These are phyloP conservation scores for Elongisporangium anandrum DNA, from an alignment of 352 stramenopile genomes.

Conservation along the genomic window DNA sequence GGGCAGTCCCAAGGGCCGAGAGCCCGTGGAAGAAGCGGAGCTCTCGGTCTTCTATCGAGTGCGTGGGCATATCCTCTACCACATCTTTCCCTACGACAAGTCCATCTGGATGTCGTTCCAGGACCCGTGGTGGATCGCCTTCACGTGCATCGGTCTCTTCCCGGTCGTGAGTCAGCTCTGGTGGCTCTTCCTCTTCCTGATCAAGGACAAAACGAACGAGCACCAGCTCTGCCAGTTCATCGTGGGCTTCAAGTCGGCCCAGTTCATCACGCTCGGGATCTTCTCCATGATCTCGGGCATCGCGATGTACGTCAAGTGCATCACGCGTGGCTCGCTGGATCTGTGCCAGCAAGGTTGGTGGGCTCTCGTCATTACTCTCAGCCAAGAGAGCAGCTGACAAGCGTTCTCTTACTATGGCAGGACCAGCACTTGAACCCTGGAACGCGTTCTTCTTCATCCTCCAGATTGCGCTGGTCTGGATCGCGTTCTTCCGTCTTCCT, in stretches of 20 bases:
- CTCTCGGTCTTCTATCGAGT: constrained; percentile 38
- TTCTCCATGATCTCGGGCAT: constrained; percentile 65
- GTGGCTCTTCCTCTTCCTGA: constrained; percentile 88
- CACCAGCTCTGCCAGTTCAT: constrained; percentile 92
- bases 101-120: constrained; percentile 85
- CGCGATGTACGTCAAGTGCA: constrained; percentile 67
- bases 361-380: neutral
- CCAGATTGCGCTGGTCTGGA: constrained; percentile 82
- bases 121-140: constrained; percentile 76
- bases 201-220: constrained; percentile 92
- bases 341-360: constrained; percentile 44
- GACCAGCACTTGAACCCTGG: constrained; percentile 56
- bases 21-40: constrained; percentile 1
- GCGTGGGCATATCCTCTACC: constrained; percentile 80
- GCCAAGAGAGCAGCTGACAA: too few species aligned
- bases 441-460: constrained; percentile 81
- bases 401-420: too few species aligned
- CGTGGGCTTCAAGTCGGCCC: constrained; percentile 86
- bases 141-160: constrained; percentile 77
- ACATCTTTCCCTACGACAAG: constrained; percentile 85
- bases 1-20: constrained; percentile 8
- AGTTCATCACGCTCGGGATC: constrained; percentile 87
- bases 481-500: constrained; percentile 78
- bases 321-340: constrained; percentile 52
- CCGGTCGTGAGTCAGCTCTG: constrained; percentile 84